phyloP scores from a whole-genome alignment of 2,329 filamentous ascomycete genomes.

The Acephala macrosclerotiorum region DNA sequence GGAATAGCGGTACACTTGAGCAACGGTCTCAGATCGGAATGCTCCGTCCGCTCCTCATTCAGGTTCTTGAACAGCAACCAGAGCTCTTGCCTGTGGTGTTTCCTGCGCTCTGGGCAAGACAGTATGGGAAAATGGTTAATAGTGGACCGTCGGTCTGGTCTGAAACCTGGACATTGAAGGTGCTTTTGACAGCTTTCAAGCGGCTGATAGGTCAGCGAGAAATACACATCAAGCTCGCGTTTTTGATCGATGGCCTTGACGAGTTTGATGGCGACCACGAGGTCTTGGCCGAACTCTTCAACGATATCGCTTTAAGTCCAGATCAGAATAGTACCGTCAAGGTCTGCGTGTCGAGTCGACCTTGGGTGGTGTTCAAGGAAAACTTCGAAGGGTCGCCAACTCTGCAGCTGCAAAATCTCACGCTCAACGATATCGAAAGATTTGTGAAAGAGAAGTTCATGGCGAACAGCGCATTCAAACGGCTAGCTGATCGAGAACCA shows the following conservation, averaged over 20 bases:
- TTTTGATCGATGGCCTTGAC: conserved; percentile 31
- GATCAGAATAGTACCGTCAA: conserved; percentile 27
- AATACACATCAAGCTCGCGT: conserved; percentile 4
- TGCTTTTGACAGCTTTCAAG: conserved; percentile 19
- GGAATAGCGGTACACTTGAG: conserved; percentile 3
- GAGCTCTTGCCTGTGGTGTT: neutral
- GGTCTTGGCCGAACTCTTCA: conserved; percentile 1
- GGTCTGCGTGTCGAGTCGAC: conserved; percentile 11
- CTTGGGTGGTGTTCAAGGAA: conserved; percentile 24
- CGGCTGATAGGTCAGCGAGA: neutral
- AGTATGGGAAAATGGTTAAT: neutral
- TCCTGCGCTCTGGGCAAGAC: neutral
- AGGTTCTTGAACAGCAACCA: neutral
- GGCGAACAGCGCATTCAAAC: conserved; percentile 23
- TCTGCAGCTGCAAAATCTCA: conserved; percentile 36
- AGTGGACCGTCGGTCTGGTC: neutral
- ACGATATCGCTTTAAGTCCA: conserved; percentile 8
- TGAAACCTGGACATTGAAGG: neutral
- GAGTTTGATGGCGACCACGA: conserved; percentile 28
- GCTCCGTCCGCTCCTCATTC: neutral
- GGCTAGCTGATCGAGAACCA: neutral
- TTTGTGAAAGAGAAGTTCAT: conserved; percentile 31
- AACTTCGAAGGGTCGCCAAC: conserved; percentile 25
- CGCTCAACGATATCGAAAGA: conserved; percentile 31
- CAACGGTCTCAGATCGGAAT: neutral